Evolutionary conservation across 352 stramenopile species (phyloP), one percentile per base, ranked within the genome.

Genomic region (Globisporangium carolinianum): DNA sequence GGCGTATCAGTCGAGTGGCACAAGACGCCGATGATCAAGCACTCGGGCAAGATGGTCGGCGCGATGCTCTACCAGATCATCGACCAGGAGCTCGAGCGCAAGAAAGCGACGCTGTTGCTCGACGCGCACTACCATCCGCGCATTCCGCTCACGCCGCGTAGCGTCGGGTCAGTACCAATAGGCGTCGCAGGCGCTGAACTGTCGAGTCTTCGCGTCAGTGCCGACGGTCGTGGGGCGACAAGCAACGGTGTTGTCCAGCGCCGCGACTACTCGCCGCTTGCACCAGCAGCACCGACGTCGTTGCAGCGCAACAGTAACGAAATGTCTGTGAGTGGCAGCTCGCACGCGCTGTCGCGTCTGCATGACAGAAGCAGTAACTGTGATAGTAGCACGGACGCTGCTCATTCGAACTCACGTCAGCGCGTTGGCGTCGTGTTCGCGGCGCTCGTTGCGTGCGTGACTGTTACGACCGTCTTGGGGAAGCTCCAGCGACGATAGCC

Each of bases 21-120:
- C 51, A 94, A 94, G 55, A 65, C 79, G 36, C 75, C 71, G 4
- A 94, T 94, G 84, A 87, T 94, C 66, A 91, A 91, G 55, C 84
- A 94, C 66, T 85, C 75, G 53, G 84, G 82, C 15, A 74, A 79
- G 55, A 82, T 83, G 51, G 80, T 94, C 24, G 71, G 80, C 37
- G 75, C 72, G 6, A 94, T 94, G 70, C 73, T 94, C 51, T 94
- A 94, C 51, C 80, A 75, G 32, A 90, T 94, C 62, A 94, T 94
- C 39, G 84, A 92, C 58, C 77, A 89, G 54, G 84, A 94, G 61
- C 76, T 94, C 55, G 77, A 82, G 47, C 61, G 61, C 14, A 79
- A 75, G 67, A 72, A 62, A n/a, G 54, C 64, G 5, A 74, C 67
- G 39, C 68, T 74, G 58, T 61, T 63, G 43, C 56, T 47, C 36